A percentile compares a stretch with the other conserved stretches of the same genome.
Conservation (phyloP, 306 rosid species). For the Fragaria vesca region DNA sequence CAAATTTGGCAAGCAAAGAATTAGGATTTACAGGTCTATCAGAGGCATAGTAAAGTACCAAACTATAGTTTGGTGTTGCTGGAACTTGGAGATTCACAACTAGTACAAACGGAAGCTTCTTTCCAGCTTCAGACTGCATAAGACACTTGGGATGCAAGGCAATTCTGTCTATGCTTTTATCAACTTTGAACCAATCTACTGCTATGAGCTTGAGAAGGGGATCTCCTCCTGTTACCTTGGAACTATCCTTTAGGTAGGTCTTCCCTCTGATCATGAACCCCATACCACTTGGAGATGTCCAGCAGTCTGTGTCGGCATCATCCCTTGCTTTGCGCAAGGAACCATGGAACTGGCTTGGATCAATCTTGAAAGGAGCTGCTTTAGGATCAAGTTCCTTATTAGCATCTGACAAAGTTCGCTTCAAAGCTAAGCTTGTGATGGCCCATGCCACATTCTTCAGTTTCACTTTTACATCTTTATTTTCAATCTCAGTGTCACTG, state of each 20-base stretch:
- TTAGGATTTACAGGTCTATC: slow-evolving; percentile 65
- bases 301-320: slow-evolving; percentile 65
- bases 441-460: slow-evolving; percentile 28
- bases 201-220: slow-evolving; percentile 84
- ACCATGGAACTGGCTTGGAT: slow-evolving; percentile 48
- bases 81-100: slow-evolving; percentile 94
- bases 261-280: slow-evolving; percentile 92
- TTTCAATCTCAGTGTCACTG: slow-evolving; percentile 23
- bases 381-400: slow-evolving; percentile 51
- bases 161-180: slow-evolving; percentile 47
- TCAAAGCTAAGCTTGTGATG: slow-evolving; percentile 34
- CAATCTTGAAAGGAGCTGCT: slow-evolving; percentile 42
- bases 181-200: slow-evolving; percentile 86
- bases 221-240: slow-evolving; percentile 81
- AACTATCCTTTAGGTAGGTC: slow-evolving; percentile 72
- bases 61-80: slow-evolving; percentile 88
- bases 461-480: slow-evolving; percentile 36
- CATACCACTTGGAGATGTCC: slow-evolving; percentile 73
- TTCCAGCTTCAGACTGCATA: slow-evolving; percentile 82
- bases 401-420: slow-evolving; percentile 33
- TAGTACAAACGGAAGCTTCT: slow-evolving; percentile 77
- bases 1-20: slow-evolving; percentile 78
- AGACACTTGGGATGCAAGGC: slow-evolving; percentile 70
- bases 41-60: slow-evolving; percentile 81
- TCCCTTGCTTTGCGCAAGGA: slow-evolving; percentile 55